Conservation (phyloP, 2,329 filamentous ascomycete genomes). For the Lachnellula subtilissima region DNA sequence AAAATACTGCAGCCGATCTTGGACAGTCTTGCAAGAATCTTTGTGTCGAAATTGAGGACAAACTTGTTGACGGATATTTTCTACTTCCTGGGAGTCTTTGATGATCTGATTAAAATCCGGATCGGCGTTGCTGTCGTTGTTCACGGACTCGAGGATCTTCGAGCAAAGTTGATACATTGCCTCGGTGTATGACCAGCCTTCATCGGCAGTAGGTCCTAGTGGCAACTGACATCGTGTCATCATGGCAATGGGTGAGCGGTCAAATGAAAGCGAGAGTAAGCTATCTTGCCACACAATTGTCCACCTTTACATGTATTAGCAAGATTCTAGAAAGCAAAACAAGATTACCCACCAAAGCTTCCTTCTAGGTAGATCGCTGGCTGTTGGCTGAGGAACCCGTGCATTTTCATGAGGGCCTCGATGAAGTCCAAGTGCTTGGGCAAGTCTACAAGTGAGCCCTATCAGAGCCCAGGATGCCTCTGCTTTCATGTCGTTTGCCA, state of each 20-base stretch:
- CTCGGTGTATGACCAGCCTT: conserved; percentile 55
- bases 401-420: conserved; percentile 26
- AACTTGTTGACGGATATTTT: conserved; percentile 39
- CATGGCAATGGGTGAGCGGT: conserved; percentile 59
- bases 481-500: conserved; percentile 66
- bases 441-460: conserved; percentile 59
- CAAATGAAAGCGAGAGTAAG: conserved; percentile 60
- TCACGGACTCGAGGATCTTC: conserved; percentile 45
- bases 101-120: conserved; percentile 44
- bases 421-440: conserved; percentile 60
- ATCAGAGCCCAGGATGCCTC: conserved; percentile 63
- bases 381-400: conserved; percentile 26
- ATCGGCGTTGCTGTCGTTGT: conserved; percentile 26
- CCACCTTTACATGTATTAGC: conserved; percentile 38
- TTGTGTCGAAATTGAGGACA: conserved; percentile 52
- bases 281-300: conserved; percentile 65
- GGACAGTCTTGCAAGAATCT: conserved; percentile 58
- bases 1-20: conserved; percentile 60
- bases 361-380: conserved; percentile 24
- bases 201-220: conserved; percentile 46
- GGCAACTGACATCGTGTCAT: conserved; percentile 38
- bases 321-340: not conserved
- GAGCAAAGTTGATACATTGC: conserved; percentile 62
- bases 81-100: conserved; percentile 48
- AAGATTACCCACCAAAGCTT: conserved; percentile 27